Percentiles rank a stretch among this genome's conserved stretches.
phyloP scores from a whole-genome alignment of 306 rosid genomes.

The Vachellia pachyceras region DNA sequence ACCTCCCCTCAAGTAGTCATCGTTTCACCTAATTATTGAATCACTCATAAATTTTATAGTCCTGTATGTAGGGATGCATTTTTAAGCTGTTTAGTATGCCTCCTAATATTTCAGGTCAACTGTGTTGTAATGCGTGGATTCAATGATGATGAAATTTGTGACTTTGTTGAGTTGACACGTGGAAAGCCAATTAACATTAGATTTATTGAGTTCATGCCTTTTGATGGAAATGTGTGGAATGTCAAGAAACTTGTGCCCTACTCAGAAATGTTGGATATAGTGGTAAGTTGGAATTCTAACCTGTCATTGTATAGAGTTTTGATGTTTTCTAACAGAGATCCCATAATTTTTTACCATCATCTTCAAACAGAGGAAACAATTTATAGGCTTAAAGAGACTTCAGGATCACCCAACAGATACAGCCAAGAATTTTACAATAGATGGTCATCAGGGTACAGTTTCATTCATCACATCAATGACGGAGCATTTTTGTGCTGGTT shows the following conservation, averaged over 20 bases:
- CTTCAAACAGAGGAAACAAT: conserved; percentile 59
- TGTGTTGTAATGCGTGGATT: conserved; percentile 95
- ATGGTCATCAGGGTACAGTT: conserved; percentile 77
- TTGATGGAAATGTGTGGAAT: conserved; percentile 99
- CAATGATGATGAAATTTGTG: conserved; percentile 86
- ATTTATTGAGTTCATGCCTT: conserved; percentile 99
- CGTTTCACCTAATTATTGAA: conserved; percentile 23
- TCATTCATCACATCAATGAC: conserved; percentile 96
- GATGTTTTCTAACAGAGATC: conserved; percentile 32
- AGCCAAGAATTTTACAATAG: conserved; percentile 86
- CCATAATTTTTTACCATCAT: conserved; percentile 27
- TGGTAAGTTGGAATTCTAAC: conserved; percentile 87
- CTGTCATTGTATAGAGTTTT: conserved; percentile 37
- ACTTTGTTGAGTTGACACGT: conserved; percentile 84
- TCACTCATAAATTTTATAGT: not conserved
- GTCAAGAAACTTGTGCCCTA: conserved; percentile 94
- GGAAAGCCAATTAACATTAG: conserved; percentile 81
- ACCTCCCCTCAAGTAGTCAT: conserved; percentile 8
- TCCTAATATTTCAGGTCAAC: conserved; percentile 67
- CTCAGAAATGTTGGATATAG: conserved; percentile 86
- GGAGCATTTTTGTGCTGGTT: conserved; percentile 97
- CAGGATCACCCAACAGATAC: conserved; percentile 89
- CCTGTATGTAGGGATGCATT: conserved; percentile 13
- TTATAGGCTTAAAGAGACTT: conserved; percentile 60
- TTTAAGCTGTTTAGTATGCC: conserved; percentile 32